Percentiles rank a stretch among this genome's conserved stretches.
Evolutionary conservation across 2,329 filamentous ascomycete species (phyloP).

Genomic region (Myriosclerotinia scirpicola): DNA sequence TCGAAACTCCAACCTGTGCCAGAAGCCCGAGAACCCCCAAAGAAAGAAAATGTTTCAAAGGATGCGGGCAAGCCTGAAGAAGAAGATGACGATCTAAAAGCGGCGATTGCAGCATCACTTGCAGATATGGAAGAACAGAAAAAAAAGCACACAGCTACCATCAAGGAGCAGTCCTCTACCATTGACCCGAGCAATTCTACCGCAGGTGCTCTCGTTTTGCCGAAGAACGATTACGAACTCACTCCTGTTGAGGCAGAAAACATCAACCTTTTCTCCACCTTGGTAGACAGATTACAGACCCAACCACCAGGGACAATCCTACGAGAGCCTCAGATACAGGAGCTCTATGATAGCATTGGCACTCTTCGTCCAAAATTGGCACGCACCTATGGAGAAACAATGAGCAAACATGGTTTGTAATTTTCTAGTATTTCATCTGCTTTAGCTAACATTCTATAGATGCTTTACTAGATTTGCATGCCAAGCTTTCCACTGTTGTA

Average conservation of each 20-base stretch:
- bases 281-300: slow-evolving; percentile 92
- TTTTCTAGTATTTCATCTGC: neutral
- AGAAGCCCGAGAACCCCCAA: slow-evolving; percentile 30
- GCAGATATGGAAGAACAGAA: slow-evolving; percentile 99
- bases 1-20: slow-evolving; percentile 47
- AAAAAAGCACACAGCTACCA: slow-evolving; percentile 76
- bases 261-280: slow-evolving; percentile 90
- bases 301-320: slow-evolving; percentile 94
- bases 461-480: slow-evolving; percentile 88
- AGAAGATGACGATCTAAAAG: slow-evolving; percentile 89
- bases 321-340: slow-evolving; percentile 96
- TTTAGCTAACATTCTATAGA: slow-evolving; percentile 55
- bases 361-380: slow-evolving; percentile 88
- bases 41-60: slow-evolving; percentile 38
- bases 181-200: slow-evolving; percentile 48
- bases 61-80: slow-evolving; percentile 61
- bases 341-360: slow-evolving; percentile 97
- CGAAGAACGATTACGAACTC: slow-evolving; percentile 92
- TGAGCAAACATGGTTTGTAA: slow-evolving; percentile 92
- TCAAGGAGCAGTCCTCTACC: slow-evolving; percentile 74
- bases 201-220: slow-evolving; percentile 57
- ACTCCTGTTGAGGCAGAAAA: slow-evolving; percentile 94
- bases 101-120: slow-evolving; percentile 90
- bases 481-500: slow-evolving; percentile 93
- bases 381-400: slow-evolving; percentile 94